Evolutionary conservation across 768 basidiomycete genomes (phyloP).

Genomic region (Rhodotorula kratochvilovae): DNA sequence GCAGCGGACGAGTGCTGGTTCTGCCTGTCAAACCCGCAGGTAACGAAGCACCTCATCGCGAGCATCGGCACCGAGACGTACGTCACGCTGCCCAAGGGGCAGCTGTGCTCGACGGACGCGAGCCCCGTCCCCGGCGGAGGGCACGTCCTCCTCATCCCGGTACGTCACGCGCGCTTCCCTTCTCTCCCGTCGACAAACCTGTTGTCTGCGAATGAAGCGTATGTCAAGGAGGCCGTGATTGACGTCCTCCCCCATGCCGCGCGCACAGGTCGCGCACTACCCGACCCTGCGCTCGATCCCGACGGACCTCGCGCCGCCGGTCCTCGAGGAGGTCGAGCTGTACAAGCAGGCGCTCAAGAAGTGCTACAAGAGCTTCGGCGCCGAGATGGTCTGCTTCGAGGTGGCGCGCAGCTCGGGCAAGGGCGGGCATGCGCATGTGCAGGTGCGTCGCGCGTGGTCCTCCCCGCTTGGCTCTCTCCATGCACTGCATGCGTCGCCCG

Average conservation of each 20-base stretch:
- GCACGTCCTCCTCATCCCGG: constrained; percentile 87
- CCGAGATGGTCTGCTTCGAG: constrained; percentile 75
- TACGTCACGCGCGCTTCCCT: constrained; percentile 1
- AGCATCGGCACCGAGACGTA: constrained; percentile 91
- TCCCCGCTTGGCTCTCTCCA: not conserved
- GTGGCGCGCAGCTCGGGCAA: constrained; percentile 74
- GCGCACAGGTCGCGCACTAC: constrained; percentile 78
- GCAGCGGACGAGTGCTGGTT: constrained; percentile 96
- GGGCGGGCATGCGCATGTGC: constrained; percentile 92
- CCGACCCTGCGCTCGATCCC: constrained; percentile 81
- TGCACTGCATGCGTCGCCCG: not conserved
- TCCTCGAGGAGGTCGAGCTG: constrained; percentile 72
- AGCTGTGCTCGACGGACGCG: constrained; percentile 49
- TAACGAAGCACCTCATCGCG: constrained; percentile 94
- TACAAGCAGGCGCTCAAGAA: constrained; percentile 71
- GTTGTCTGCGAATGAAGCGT: no score
- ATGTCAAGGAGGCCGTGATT: no score
- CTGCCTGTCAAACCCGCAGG: constrained; percentile 86
- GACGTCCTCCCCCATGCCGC: no score
- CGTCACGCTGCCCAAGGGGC: constrained; percentile 91
- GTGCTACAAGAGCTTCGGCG: constrained; percentile 66
- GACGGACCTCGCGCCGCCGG: constrained; percentile 65
- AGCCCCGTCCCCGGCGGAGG: constrained; percentile 82
- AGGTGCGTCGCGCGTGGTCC: constrained; percentile 50
- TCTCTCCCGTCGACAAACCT: not conserved